phyloP scores from a whole-genome alignment of 2,329 filamentous ascomycete genomes.

The Mariannaea sp. region DNA sequence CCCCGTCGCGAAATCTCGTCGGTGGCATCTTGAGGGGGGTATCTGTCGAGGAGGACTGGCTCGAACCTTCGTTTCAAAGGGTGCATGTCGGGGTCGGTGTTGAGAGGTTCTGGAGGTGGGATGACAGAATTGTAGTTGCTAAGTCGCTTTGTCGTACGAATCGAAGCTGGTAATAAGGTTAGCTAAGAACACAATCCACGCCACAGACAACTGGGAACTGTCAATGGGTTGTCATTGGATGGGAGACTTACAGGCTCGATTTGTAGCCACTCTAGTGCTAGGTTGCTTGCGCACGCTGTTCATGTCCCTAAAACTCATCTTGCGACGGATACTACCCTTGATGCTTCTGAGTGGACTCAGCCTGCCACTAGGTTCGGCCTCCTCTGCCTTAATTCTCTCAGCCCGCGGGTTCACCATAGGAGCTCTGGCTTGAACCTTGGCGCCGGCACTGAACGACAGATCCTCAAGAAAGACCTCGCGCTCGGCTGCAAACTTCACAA shows the following conservation, averaged over 20 bases:
- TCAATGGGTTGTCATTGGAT: constrained; percentile 9
- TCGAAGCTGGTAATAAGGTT: constrained; percentile 52
- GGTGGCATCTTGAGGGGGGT: constrained; percentile 80
- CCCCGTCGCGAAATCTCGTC: constrained; percentile 82
- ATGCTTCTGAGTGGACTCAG: constrained; percentile 63
- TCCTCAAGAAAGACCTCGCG: constrained; percentile 93
- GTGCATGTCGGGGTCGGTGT: constrained; percentile 91
- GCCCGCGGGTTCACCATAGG: constrained; percentile 79
- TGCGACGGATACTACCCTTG: constrained; percentile 86
- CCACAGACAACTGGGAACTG: not conserved
- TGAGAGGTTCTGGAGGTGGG: constrained; percentile 86
- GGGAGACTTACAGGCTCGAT: constrained; percentile 48
- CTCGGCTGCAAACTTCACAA: constrained; percentile 95
- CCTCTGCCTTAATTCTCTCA: constrained; percentile 80
- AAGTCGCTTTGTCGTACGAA: constrained; percentile 82
- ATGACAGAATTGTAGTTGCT: constrained; percentile 99
- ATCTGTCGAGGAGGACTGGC: constrained; percentile 92
- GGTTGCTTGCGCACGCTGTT: constrained; percentile 91
- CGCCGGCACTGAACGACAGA: constrained; percentile 84
- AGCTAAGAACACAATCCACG: constrained; percentile 29
- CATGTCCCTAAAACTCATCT: constrained; percentile 93
- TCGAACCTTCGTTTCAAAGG: constrained; percentile 93
- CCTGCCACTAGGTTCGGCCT: constrained; percentile 58
- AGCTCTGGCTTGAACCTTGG: constrained; percentile 70
- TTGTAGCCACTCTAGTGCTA: constrained; percentile 65